phyloP scores from a whole-genome alignment of 2,329 filamentous ascomycete genomes.

The Ceratocystis albifundus region DNA sequence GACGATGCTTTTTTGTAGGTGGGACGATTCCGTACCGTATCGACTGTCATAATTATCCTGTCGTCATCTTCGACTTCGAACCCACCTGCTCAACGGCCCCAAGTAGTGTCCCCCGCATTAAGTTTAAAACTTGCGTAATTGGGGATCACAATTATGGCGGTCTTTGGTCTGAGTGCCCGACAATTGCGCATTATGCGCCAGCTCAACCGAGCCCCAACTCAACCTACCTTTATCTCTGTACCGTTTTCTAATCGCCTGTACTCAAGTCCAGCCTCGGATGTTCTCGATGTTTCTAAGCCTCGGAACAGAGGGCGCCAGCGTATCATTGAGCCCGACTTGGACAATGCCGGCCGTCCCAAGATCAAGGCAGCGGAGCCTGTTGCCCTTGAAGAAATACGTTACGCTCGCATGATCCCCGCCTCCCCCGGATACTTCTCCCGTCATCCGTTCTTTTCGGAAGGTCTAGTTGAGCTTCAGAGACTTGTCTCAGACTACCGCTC shows the following conservation, averaged over 20 bases:
- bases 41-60: neutral
- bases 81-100: neutral
- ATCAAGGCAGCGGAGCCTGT: slow-evolving; percentile 24
- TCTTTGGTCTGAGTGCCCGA: slow-evolving; percentile 26
- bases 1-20: slow-evolving; percentile 5
- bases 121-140: neutral
- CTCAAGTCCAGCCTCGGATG: slow-evolving; percentile 16
- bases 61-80: neutral
- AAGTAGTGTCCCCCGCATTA: neutral
- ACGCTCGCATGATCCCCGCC: slow-evolving; percentile 65
- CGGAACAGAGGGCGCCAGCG: slow-evolving; percentile 18
- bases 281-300: neutral
- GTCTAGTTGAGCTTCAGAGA: slow-evolving; percentile 59
- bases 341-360: slow-evolving; percentile 20
- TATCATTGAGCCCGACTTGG: slow-evolving; percentile 22
- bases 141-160: slow-evolving; percentile 21
- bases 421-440: slow-evolving; percentile 94
- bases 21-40: neutral
- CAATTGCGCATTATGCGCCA: slow-evolving; percentile 31
- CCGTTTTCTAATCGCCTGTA: slow-evolving; percentile 12
- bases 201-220: slow-evolving; percentile 26
- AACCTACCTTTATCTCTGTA: slow-evolving; percentile 24
- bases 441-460: slow-evolving; percentile 74
- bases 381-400: slow-evolving; percentile 27
- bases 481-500: slow-evolving; percentile 60